phyloP scores from a whole-genome alignment of 176 grass and related monocot species.

The Pontederia paniculata region DNA sequence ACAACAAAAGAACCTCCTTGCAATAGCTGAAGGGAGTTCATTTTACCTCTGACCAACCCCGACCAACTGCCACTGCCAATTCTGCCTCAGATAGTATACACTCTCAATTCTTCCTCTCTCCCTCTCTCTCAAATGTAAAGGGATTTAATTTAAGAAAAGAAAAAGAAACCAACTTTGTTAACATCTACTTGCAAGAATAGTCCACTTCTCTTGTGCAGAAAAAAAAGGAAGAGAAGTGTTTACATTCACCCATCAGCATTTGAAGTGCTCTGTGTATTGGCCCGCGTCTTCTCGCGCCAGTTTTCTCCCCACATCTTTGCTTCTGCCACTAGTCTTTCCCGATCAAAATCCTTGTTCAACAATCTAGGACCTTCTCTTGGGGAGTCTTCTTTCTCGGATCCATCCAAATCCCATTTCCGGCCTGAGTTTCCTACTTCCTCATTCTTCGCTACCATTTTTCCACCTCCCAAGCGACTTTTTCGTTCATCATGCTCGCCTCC shows the following conservation, averaged over 20 bases:
- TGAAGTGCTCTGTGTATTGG: conserved; percentile 18
- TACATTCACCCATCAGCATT: conserved; percentile 12
- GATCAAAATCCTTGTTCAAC: conserved; percentile 38
- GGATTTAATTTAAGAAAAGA: conserved; percentile 14
- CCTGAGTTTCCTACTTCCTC: conserved; percentile 9
- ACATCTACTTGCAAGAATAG: not conserved
- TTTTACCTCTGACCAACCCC: no score
- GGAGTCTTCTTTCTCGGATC: conserved; percentile 26
- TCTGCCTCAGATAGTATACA: no score
- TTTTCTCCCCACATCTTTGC: conserved; percentile 93
- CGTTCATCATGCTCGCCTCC: conserved; percentile 9
- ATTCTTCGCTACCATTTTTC: not conserved
- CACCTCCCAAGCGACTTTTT: not conserved
- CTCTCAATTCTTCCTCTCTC: no score
- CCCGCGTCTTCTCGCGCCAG: conserved; percentile 62
- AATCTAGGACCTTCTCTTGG: conserved; percentile 23
- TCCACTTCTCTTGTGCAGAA: conserved; percentile 11
- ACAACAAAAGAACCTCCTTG: no score
- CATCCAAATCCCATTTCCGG: conserved; percentile 2
- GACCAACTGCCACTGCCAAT: no score
- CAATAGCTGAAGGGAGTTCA: no score
- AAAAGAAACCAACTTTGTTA: conserved; percentile 9
- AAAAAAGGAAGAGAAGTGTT: conserved; percentile 10
- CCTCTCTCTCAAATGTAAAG: conserved; percentile 8
- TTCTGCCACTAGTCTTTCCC: conserved; percentile 85